These are phyloP conservation scores for Kwoniella bestiolae DNA, from an alignment of 768 basidiomycete species.

Conservation along the genomic window DNA sequence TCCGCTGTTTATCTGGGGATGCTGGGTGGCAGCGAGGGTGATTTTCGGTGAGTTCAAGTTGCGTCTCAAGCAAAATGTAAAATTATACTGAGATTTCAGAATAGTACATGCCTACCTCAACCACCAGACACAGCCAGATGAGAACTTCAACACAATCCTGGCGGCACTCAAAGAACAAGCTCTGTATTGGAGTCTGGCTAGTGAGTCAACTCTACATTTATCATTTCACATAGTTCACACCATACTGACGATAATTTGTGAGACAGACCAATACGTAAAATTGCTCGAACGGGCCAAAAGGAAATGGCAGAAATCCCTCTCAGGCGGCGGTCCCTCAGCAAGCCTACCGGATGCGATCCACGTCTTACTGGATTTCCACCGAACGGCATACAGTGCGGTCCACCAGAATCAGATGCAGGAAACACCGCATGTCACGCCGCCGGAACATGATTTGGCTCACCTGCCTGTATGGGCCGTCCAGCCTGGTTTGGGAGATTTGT, in stretches of 20 bases:
- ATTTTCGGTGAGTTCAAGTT: slow-evolving; percentile 42
- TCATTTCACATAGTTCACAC: not conserved
- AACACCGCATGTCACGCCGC: slow-evolving; percentile 48
- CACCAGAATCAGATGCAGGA: slow-evolving; percentile 40
- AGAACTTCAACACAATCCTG: slow-evolving; percentile 48
- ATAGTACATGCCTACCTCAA: slow-evolving; percentile 50
- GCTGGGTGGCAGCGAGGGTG: slow-evolving; percentile 55
- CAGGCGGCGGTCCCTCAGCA: slow-evolving; percentile 19
- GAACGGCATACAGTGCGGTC: slow-evolving; percentile 51
- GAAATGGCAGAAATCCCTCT: slow-evolving; percentile 41
- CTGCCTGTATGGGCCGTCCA: slow-evolving; percentile 50
- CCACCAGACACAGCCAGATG: slow-evolving; percentile 41
- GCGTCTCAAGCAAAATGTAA: not conserved
- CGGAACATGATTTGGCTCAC: slow-evolving; percentile 38
- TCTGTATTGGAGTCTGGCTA: slow-evolving; percentile 49
- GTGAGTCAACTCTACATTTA: slow-evolving; percentile 30
- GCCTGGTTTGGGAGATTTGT: slow-evolving; percentile 49
- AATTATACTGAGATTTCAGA: not conserved
- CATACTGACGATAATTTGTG: not conserved
- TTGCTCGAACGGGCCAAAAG: slow-evolving; percentile 53
- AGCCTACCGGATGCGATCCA: slow-evolving; percentile 54
- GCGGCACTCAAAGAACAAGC: slow-evolving; percentile 41
- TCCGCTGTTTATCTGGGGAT: slow-evolving; percentile 54
- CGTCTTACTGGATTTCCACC: slow-evolving; percentile 52
- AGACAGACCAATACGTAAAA: slow-evolving; percentile 49